Conservation (phyloP, 2,329 filamentous ascomycete species). For the Rutstroemia sp. region DNA sequence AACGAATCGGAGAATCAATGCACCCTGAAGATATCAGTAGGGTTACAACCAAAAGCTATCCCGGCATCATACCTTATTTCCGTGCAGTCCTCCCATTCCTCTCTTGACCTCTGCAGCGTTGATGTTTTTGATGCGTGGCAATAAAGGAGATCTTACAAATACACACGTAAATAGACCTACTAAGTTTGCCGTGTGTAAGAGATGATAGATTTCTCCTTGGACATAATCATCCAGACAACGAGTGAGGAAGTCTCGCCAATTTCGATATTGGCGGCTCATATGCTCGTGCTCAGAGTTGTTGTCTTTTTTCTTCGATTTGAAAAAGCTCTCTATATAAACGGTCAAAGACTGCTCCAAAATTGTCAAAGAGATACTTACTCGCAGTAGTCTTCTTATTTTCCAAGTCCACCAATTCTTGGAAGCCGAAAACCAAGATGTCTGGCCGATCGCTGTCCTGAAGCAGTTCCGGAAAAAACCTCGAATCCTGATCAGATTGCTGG, state of each 20-base stretch:
- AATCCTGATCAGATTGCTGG: constrained; percentile 61
- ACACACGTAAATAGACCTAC: constrained; percentile 95
- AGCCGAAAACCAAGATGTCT: constrained; percentile 90
- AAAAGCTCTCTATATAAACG: constrained; percentile 57
- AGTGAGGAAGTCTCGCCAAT: constrained; percentile 88
- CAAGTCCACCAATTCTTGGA: constrained; percentile 96
- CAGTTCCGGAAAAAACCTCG: constrained; percentile 72
- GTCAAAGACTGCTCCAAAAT: constrained; percentile 24
- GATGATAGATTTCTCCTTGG: constrained; percentile 72
- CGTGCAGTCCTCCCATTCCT: constrained; percentile 89
- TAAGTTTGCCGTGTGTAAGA: constrained; percentile 82
- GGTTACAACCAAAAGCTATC: background rate
- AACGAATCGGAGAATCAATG: constrained; percentile 83
- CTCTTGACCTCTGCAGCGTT: constrained; percentile 82
- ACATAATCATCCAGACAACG: constrained; percentile 77
- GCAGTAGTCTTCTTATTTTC: constrained; percentile 97
- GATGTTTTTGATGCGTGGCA: constrained; percentile 69
- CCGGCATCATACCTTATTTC: constrained; percentile 62
- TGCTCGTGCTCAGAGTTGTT: constrained; percentile 70
- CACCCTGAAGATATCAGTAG: constrained; percentile 46
- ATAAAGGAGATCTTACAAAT: constrained; percentile 78
- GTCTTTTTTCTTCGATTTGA: constrained; percentile 84
- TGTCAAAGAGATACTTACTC: constrained; percentile 43
- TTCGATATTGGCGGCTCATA: constrained; percentile 95
- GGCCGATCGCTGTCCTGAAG: constrained; percentile 70